phyloP scores from a whole-genome alignment of 2,329 filamentous ascomycete species.

The Rasamsonia emersonii region DNA sequence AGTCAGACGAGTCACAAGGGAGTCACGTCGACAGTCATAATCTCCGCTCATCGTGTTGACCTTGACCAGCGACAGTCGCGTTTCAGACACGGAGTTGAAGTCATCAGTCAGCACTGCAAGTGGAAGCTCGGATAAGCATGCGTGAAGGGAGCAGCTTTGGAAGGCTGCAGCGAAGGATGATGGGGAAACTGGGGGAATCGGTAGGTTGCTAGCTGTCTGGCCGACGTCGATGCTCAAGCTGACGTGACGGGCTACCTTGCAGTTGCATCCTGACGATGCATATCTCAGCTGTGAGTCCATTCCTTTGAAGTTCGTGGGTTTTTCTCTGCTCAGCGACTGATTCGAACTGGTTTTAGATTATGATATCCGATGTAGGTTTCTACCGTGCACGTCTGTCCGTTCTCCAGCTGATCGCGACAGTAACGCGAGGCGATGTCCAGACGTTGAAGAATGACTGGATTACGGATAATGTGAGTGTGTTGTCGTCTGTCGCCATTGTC shows the following conservation, averaged over 20 bases:
- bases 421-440: constrained; percentile 83
- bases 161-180: constrained; percentile 29
- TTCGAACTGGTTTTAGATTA: constrained; percentile 41
- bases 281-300: constrained; percentile 59
- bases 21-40: too few relatives aligned
- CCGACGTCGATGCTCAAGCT: too few relatives aligned
- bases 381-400: constrained; percentile 3
- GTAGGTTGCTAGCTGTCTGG: constrained; percentile 16
- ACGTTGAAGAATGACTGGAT: constrained; percentile 89
- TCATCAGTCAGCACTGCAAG: too few relatives aligned
- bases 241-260: too few relatives aligned
- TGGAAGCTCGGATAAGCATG: too few relatives aligned
- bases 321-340: too few relatives aligned
- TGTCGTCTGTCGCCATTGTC: neutral
- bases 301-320: constrained; percentile 4
- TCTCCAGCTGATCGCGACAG: constrained; percentile 35
- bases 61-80: too few relatives aligned
- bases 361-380: constrained; percentile 53
- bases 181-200: constrained; percentile 28
- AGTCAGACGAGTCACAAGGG: too few relatives aligned
- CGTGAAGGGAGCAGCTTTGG: neutral
- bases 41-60: too few relatives aligned
- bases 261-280: constrained; percentile 54
- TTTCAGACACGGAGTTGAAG: too few relatives aligned
- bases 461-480: constrained; percentile 71